Evolutionary conservation across 1,139 yeast genomes (phyloP).

Genomic region (Hansenula anomala): DNA sequence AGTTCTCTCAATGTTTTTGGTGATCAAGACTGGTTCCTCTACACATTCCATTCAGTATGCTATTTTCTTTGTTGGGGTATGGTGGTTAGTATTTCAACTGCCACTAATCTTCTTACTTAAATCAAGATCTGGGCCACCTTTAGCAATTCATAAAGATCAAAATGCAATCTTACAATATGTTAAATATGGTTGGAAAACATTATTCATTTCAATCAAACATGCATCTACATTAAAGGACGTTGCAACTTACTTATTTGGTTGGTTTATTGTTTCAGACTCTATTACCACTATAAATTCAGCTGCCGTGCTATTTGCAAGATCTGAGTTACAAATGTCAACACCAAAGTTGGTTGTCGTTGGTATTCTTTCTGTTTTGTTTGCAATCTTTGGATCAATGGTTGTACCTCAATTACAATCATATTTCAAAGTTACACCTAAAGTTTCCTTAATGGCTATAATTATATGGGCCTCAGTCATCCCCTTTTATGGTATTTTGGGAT

Average conservation of each 20-base stretch:
- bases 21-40: conserved; percentile 38
- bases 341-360: conserved; percentile 57
- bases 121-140: conserved; percentile 34
- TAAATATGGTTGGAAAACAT: conserved; percentile 54
- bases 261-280: conserved; percentile 70
- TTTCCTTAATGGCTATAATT: conserved; percentile 46
- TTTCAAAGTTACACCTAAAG: conserved; percentile 37
- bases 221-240: conserved; percentile 58
- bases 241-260: conserved; percentile 52
- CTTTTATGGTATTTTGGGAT: conserved; percentile 59
- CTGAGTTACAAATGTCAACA: conserved; percentile 61
- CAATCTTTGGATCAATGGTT: conserved; percentile 54
- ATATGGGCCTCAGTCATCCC: conserved; percentile 60
- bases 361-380: conserved; percentile 55
- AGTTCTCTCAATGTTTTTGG: conserved; percentile 43
- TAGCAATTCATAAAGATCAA: conserved; percentile 15
- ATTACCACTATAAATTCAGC: conserved; percentile 71
- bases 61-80: conserved; percentile 53
- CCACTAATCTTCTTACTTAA: conserved; percentile 47
- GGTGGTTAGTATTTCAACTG: conserved; percentile 68
- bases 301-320: conserved; percentile 64
- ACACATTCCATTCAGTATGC: conserved; percentile 48
- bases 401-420: conserved; percentile 43
- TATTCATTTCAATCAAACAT: conserved; percentile 46
- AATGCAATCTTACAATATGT: conserved; percentile 29